Conservation (phyloP, 208 protist species). For the Naegleria fowleri region DNA sequence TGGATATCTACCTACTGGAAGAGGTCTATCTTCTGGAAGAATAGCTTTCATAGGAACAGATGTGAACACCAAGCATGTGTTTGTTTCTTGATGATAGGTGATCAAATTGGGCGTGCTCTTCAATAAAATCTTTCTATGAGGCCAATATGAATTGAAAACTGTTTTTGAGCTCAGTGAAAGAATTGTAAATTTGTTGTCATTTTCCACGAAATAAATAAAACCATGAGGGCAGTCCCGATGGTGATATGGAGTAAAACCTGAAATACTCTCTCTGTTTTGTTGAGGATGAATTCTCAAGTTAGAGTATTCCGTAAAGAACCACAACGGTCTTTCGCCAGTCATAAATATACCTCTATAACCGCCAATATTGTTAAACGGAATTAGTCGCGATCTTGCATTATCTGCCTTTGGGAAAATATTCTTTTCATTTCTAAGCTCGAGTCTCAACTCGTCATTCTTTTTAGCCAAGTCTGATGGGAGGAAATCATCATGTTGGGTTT, state of each 20-base stretch:
- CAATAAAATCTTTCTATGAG: constrained; percentile 25
- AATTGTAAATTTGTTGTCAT: neutral
- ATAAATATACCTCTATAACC: neutral
- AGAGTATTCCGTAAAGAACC: neutral
- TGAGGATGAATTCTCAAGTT: constrained; percentile 2
- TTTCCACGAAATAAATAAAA: constrained; percentile 28
- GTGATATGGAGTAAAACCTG: constrained; percentile 14
- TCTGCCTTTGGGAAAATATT: constrained; percentile 2
- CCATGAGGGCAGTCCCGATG: neutral
- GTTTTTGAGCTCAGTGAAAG: constrained; percentile 6
- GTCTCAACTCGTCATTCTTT: neutral
- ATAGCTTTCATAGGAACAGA: neutral
- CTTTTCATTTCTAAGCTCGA: constrained; percentile 14
- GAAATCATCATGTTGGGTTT: neutral
- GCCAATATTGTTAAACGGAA: neutral
- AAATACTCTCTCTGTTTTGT: neutral
- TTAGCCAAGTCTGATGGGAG: neutral
- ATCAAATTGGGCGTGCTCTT: constrained; percentile 23
- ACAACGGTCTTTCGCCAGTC: neutral
- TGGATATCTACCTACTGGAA: constrained; percentile 19
- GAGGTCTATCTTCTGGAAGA: neutral
- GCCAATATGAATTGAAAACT: constrained; percentile 29
- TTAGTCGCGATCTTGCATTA: constrained; percentile 5
- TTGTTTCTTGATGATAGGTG: constrained; percentile 23
- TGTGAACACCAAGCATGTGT: constrained; percentile 11